phyloP scores from a whole-genome alignment of 2,329 filamentous ascomycete species.

The Cladophialophora yegresii region DNA sequence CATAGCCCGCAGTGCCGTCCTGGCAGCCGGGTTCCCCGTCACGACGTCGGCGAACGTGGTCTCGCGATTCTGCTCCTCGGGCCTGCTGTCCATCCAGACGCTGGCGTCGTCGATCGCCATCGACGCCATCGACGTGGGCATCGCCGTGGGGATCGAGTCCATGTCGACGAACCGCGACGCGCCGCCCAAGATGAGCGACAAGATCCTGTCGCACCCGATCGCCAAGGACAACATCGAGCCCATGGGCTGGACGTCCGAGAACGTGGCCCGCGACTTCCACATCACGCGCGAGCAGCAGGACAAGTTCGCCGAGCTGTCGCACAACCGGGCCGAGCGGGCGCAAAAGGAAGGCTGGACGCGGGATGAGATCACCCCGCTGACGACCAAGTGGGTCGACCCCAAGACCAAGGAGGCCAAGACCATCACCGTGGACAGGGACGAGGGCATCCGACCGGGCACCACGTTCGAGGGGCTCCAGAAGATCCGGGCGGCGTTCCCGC shows the following conservation, averaged over 20 bases:
- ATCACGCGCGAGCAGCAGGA: constrained; percentile 78
- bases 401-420: constrained; percentile 83
- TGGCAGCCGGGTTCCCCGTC: constrained; percentile 89
- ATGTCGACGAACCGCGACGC: constrained; percentile 85
- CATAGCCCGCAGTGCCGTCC: constrained; percentile 82
- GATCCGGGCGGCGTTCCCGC: constrained; percentile 85
- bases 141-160: constrained; percentile 93
- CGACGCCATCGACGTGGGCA: constrained; percentile 92
- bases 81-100: constrained; percentile 88
- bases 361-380: constrained; percentile 84
- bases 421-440: constrained; percentile 80
- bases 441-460: constrained; percentile 81
- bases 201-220: constrained; percentile 76
- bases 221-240: constrained; percentile 94
- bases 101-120: constrained; percentile 86
- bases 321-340: constrained; percentile 82
- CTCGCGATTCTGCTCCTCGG: constrained; percentile 93
- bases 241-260: constrained; percentile 92
- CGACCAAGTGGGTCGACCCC: constrained; percentile 82
- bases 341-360: constrained; percentile 88
- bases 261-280: constrained; percentile 85
- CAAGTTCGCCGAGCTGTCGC: constrained; percentile 82
- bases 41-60: constrained; percentile 77
- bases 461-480: constrained; percentile 84
- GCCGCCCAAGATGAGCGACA: constrained; percentile 87